Evolutionary conservation across 768 basidiomycete genomes (phyloP), one percentile per base, ranked within the genome.

Genomic region (Cyathus striatus): DNA sequence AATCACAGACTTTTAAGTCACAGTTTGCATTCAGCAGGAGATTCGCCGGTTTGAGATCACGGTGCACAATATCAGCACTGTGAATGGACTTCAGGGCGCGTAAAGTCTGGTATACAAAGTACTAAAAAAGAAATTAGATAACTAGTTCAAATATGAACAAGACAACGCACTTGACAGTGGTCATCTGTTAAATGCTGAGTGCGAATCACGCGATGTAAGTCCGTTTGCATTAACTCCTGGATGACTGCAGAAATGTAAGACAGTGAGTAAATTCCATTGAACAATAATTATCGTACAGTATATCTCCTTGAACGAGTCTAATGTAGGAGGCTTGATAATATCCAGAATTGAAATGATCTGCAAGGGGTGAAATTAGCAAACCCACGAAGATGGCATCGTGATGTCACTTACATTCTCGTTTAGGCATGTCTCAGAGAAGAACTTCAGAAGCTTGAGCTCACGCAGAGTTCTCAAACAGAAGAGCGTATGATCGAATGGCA

Each of bases 261-360:
- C 42, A 53, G 41, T 16, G 41, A 17, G 22, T 39, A 16, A 33
- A 35, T 23, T 25, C 20, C 23, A 25, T 9, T 30, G n/a, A 16
- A 12, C n/a, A 35, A 7, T 10, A 4, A 35, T 3, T 34, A 38
- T 80, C n/a, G 23, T 49, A 83, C 85, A 86, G 61, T 92, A 91
- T 21, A 91, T 91, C 56, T 95, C 91, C 50, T 80, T 88, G 72
- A 95, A 95, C 3, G 73, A 70, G 3, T 86, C 81, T 32, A 86
- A 59, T 3, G 79, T 76, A 3, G 80, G 62, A 2, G 92, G 92
- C 60, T 86, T 90, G 65, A 89, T 76, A 56, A 94, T 92, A 59
- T 93, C 93, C 49, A 95, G 67, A 55, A 96, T 90, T 10, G 90
- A 87, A 51, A 97, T 90, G 57, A 95, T 93, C 86, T 95, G 41